Conservation (phyloP, 768 basidiomycete genomes). For the Tephrocybe sp. region DNA sequence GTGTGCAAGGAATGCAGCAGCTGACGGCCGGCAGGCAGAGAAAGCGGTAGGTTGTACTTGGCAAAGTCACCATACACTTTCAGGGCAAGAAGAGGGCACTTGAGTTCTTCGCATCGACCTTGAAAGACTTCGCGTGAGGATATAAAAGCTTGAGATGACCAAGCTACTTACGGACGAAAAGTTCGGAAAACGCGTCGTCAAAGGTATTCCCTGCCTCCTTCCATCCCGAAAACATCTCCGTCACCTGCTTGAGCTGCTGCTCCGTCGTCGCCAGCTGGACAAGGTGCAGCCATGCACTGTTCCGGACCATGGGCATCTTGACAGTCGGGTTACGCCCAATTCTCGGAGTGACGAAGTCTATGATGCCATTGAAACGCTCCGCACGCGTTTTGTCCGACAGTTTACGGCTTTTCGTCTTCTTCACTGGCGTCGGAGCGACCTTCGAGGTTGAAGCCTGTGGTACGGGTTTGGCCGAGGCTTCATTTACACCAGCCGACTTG, state of each 20-base stretch:
- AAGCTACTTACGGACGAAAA: constrained; percentile 52
- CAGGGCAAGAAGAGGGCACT: constrained; percentile 55
- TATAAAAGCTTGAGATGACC: neutral
- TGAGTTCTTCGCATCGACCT: constrained; percentile 66
- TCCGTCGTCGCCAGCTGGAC: constrained; percentile 49
- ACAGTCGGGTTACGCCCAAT: constrained; percentile 38
- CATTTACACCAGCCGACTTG: neutral
- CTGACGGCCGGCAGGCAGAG: constrained; percentile 50
- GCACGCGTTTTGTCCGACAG: neutral
- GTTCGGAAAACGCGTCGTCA: constrained; percentile 38
- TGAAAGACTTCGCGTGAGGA: neutral
- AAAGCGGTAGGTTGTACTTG: constrained; percentile 57
- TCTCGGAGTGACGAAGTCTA: constrained; percentile 18
- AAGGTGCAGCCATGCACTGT: constrained; percentile 50
- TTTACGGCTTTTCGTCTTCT: neutral
- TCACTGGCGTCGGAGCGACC: neutral
- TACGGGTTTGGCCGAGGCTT: neutral
- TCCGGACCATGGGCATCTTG: constrained; percentile 36
- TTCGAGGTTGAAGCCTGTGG: neutral
- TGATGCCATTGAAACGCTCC: constrained; percentile 2
- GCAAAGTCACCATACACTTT: constrained; percentile 61
- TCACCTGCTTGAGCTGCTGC: constrained; percentile 48
- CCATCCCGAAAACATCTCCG: constrained; percentile 50
- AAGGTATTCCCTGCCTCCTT: constrained; percentile 43
- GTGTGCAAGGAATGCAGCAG: constrained; percentile 59